These are phyloP conservation scores for Mycena galericulata DNA, from an alignment of 768 basidiomycete species.

Conservation along the genomic window DNA sequence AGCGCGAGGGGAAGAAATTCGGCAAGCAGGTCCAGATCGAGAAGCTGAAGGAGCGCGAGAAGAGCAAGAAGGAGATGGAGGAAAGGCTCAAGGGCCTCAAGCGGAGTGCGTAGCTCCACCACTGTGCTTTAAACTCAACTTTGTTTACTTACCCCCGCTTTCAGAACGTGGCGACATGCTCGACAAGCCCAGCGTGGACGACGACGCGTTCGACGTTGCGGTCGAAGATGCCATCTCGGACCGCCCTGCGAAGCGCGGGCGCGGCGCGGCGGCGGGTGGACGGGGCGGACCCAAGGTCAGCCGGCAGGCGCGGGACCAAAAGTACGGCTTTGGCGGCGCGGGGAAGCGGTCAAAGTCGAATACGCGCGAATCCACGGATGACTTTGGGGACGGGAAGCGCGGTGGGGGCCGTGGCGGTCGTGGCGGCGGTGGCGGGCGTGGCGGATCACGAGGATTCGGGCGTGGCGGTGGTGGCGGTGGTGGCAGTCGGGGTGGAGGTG, in stretches of 20 bases:
- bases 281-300: conserved; percentile 60
- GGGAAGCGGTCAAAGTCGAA: conserved; percentile 84
- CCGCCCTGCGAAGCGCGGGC: conserved; percentile 69
- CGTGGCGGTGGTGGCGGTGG: conserved; percentile 43
- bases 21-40: conserved; percentile 98
- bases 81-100: conserved; percentile 89
- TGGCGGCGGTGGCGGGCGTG: conserved; percentile 34
- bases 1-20: conserved; percentile 96
- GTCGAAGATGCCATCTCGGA: conserved; percentile 91
- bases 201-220: conserved; percentile 87
- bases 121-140: neutral
- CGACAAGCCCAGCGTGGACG: conserved; percentile 70
- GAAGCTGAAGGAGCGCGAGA: conserved; percentile 91
- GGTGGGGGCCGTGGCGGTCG: conserved; percentile 45
- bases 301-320: conserved; percentile 76
- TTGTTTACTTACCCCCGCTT: neutral
- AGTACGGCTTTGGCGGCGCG: conserved; percentile 84
- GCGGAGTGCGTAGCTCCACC: conserved; percentile 72
- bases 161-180: conserved; percentile 88
- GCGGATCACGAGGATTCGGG: conserved; percentile 42
- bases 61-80: conserved; percentile 91
- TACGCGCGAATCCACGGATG: conserved; percentile 83
- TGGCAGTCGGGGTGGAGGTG: conserved; percentile 38
- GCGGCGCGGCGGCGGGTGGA: conserved; percentile 43
- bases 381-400: conserved; percentile 60